Percentiles rank a stretch among this genome's conserved stretches.
Conservation (phyloP, 139 green algal genomes). For the Chlorokybus atmophyticus region DNA sequence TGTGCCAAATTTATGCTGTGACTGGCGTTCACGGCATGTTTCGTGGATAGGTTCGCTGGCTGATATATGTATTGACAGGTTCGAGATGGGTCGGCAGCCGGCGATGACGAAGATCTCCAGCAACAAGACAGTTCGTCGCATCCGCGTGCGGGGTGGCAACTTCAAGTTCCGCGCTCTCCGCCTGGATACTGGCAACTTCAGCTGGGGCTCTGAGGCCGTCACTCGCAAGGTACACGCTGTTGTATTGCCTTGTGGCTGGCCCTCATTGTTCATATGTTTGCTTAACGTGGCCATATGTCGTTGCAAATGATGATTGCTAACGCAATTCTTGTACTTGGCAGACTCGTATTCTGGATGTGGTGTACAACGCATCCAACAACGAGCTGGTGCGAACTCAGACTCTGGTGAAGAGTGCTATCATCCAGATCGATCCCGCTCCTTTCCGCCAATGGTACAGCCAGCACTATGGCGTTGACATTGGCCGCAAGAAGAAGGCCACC, state of each 20-base stretch:
- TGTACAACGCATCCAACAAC: conserved; percentile 99
- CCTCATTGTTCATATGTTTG: too few species aligned
- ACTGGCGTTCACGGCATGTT: neutral
- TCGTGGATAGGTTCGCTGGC: neutral
- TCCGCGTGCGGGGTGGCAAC: conserved; percentile 91
- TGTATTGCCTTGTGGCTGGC: too few species aligned
- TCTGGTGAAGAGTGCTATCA: conserved; percentile 93
- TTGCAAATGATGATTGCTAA: neutral
- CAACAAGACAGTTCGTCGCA: conserved; percentile 71
- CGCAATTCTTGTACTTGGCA: neutral
- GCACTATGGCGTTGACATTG: conserved; percentile 93
- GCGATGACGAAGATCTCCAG: conserved; percentile 81
- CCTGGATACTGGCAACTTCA: conserved; percentile 92
- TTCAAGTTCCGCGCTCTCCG: conserved; percentile 94
- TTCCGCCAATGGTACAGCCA: conserved; percentile 71
- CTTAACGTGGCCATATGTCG: neutral
- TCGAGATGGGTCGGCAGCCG: conserved; percentile 88
- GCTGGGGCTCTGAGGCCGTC: conserved; percentile 75
- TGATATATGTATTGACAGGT: conserved; percentile 46
- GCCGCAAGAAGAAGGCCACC: conserved; percentile 66
- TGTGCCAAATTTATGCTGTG: neutral
- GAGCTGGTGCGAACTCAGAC: conserved; percentile 98
- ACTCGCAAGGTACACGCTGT: conserved; percentile 57
- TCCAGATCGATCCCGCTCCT: conserved; percentile 85
- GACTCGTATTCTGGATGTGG: conserved; percentile 85